phyloP scores from a whole-genome alignment of 2,329 filamentous ascomycete genomes.

The Torrubiellomyces zombiae region DNA sequence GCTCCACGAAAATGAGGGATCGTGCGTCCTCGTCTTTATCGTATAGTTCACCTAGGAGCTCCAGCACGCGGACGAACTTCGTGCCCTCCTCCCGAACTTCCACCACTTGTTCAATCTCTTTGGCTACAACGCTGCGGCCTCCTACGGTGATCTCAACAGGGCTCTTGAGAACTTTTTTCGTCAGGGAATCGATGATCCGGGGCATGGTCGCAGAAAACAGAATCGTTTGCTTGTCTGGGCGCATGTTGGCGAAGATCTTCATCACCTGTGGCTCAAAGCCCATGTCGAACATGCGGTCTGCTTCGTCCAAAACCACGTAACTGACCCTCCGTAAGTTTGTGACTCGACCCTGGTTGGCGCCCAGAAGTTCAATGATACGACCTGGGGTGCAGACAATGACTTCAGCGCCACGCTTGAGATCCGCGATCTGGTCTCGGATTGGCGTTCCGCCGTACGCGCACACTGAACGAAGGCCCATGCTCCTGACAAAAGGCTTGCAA shows the following conservation, averaged over 20 bases:
- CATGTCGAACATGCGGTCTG: conserved; percentile 99
- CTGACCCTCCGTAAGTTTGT: conserved; percentile 80
- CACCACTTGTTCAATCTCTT: conserved; percentile 84
- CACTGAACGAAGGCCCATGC: conserved; percentile 67
- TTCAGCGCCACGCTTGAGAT: conserved; percentile 86
- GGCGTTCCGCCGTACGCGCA: conserved; percentile 91
- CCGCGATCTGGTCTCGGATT: conserved; percentile 94
- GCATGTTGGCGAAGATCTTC: conserved; percentile 85
- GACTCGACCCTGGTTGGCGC: conserved; percentile 84
- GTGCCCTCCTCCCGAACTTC: conserved; percentile 68
- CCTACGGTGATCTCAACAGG: conserved; percentile 88
- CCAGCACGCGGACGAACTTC: conserved; percentile 72
- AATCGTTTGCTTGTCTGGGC: conserved; percentile 84
- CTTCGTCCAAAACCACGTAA: conserved; percentile 91
- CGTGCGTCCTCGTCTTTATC: conserved; percentile 78
- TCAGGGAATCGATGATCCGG: conserved; percentile 76
- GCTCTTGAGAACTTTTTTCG: conserved; percentile 70
- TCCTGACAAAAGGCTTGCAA: conserved; percentile 85
- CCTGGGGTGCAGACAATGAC: conserved; percentile 92
- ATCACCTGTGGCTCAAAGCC: conserved; percentile 96
- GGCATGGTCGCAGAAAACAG: conserved; percentile 96
- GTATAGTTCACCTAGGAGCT: conserved; percentile 76
- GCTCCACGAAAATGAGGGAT: conserved; percentile 79
- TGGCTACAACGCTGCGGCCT: conserved; percentile 71
- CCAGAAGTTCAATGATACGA: conserved; percentile 85